Base-by-base conservation (phyloP, 768 basidiomycete genomes). In the Russula abietina region DNA sequence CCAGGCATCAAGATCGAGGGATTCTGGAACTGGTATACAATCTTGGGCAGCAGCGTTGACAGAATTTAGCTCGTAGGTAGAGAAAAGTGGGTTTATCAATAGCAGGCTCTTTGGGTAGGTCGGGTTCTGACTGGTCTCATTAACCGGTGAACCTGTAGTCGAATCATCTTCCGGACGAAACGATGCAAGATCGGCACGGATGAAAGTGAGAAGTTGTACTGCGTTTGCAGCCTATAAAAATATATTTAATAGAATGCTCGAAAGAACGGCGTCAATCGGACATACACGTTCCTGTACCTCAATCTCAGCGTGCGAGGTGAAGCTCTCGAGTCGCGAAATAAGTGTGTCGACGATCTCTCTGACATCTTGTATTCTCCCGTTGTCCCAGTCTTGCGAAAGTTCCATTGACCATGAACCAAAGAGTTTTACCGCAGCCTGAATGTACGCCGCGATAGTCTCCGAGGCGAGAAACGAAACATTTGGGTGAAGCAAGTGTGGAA, bases 211-310 rank as follows among this genome's bases (percentile, higher is more conserved):
- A 2, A 95, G 74, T 67, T 91, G 86, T 10, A 85, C 73, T 33
- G 85, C 79, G 67, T 93, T 91, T 22, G 90, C 87, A n/a, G 92
- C 91, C 92, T 94, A 64, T 43, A 57, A 50, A 39, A 43, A 60
- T 45, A 41, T 62, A 39, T 61, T 64, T 61, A 60, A 26, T 53
- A 54, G 24, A 46, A 30, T 19, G 57, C 7, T 49, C 45, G 11
- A 51, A 6, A 0, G 41, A 49, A 32, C 39, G 65, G n/a, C 30
- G 6, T 16, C n/a, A 33, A 67, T 52, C 38, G 10, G 32, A 76
- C 86, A 66, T 65, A 92, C 93, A 70, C 96, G 80, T 73, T 98
- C 95, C 75, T 97, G 94, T 12, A 98, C 87, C 70, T 98, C 96
- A 51, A 93, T 85, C 69, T 95, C 81, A 1, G 80, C 74, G 69